Conservation (phyloP, 2,329 filamentous ascomycete species). For the Alternaria triticina region DNA sequence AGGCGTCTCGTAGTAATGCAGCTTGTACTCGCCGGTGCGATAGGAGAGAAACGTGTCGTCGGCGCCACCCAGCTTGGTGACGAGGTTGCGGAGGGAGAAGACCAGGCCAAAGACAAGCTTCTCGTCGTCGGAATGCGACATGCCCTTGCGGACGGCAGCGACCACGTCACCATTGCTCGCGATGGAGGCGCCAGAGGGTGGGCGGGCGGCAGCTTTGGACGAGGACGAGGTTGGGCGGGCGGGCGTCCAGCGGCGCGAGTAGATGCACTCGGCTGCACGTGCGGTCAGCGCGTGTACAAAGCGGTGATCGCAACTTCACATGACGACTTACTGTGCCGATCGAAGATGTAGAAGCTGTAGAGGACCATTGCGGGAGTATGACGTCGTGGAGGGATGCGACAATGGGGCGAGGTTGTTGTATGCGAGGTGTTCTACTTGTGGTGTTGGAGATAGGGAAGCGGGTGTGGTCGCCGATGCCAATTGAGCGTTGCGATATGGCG, state of each 20-base stretch:
- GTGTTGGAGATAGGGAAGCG: constrained; percentile 4
- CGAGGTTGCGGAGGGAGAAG: constrained; percentile 96
- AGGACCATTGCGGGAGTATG: constrained; percentile 71
- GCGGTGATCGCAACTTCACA: background rate
- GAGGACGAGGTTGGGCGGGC: constrained; percentile 55
- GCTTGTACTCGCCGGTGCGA: constrained; percentile 92
- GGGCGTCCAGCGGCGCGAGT: constrained; percentile 81
- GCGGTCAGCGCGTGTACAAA: constrained; percentile 21
- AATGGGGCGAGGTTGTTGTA: background rate
- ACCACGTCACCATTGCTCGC: constrained; percentile 52
- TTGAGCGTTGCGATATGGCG: background rate
- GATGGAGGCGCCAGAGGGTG: constrained; percentile 56
- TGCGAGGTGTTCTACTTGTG: background rate
- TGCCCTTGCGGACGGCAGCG: constrained; percentile 44
- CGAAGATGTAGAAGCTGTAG: constrained; percentile 98
- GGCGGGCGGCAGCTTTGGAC: constrained; percentile 54
- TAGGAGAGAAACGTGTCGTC: constrained; percentile 94
- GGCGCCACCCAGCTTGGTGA: constrained; percentile 88
- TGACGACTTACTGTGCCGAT: constrained; percentile 81
- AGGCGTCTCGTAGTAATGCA: constrained; percentile 98
- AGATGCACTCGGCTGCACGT: constrained; percentile 88
- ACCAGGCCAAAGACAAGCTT: constrained; percentile 98
- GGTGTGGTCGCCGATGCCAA: background rate
- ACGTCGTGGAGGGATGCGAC: background rate
- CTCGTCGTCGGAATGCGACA: constrained; percentile 78